These are phyloP conservation scores for Komagataella mondaviorum DNA, from an alignment of 805 yeast species.

Conservation along the genomic window DNA sequence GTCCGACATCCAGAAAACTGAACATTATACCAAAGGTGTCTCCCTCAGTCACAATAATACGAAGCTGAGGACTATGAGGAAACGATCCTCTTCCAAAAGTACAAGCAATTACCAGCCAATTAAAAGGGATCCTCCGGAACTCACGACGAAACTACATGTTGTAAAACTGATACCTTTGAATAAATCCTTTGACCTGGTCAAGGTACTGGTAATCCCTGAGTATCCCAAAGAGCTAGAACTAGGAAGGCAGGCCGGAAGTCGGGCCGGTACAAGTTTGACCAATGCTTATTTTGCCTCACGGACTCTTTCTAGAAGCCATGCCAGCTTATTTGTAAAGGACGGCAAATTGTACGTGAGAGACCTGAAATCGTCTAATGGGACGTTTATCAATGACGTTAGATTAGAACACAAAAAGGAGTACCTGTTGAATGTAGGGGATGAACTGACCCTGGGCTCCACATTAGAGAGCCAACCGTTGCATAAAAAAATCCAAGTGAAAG, in stretches of 20 bases:
- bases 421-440: slow-evolving; percentile 66
- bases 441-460: slow-evolving; percentile 90
- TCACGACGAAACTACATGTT: slow-evolving; percentile 33
- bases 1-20: no score
- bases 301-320: slow-evolving; percentile 88
- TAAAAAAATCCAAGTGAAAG: slow-evolving; percentile 73
- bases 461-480: slow-evolving; percentile 60
- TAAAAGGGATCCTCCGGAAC: slow-evolving; percentile 6
- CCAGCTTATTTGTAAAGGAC: slow-evolving; percentile 66
- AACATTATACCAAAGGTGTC: no score
- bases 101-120: slow-evolving; percentile 18
- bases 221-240: slow-evolving; percentile 74
- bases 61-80: slow-evolving; percentile 9
- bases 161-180: slow-evolving; percentile 69
- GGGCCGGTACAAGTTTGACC: slow-evolving; percentile 42
- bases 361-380: slow-evolving; percentile 87
- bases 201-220: slow-evolving; percentile 66
- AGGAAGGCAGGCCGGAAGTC: slow-evolving; percentile 78
- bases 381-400: slow-evolving; percentile 71
- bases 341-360: slow-evolving; percentile 62
- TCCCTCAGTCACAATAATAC: background rate
- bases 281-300: slow-evolving; percentile 94
- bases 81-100: slow-evolving; percentile 19
- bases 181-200: slow-evolving; percentile 61
- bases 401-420: slow-evolving; percentile 49